Percentiles rank a stretch among this genome's conserved stretches.
These are phyloP conservation scores for Lizanozyma gosingica DNA, from an alignment of 1,139 yeast genomes.

Conservation along the genomic window DNA sequence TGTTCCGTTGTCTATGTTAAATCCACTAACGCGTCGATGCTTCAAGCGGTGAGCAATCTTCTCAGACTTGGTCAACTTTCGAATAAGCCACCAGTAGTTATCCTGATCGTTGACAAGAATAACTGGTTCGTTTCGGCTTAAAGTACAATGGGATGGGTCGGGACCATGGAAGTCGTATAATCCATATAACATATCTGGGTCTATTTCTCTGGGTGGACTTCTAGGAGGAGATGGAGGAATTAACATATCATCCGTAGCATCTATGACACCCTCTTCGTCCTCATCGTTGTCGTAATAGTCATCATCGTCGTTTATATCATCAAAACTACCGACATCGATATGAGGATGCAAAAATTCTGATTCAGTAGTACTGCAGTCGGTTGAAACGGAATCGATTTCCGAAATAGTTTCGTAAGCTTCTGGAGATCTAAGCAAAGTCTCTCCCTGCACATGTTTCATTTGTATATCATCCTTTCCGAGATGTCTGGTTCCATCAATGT, in stretches of 20 bases:
- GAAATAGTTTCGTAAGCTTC: not conserved
- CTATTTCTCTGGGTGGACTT: slow-evolving; percentile 75
- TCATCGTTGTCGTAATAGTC: slow-evolving; percentile 8
- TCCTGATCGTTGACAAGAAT: slow-evolving; percentile 78
- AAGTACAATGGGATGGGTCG: slow-evolving; percentile 85
- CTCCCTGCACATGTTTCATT: not conserved
- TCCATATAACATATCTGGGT: slow-evolving; percentile 80
- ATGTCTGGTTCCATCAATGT: slow-evolving; percentile 9
- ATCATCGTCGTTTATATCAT: slow-evolving; percentile 2
- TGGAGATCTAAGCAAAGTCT: not conserved
- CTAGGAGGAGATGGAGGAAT: slow-evolving; percentile 60
- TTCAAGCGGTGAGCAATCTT: not conserved
- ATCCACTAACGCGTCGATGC: slow-evolving; percentile 11
- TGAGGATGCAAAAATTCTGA: not conserved
- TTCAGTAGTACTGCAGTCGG: not conserved
- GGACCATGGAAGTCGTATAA: slow-evolving; percentile 84
- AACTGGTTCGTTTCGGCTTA: slow-evolving; percentile 77
- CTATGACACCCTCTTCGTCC: slow-evolving; percentile 8
- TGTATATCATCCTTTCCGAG: slow-evolving; percentile 1
- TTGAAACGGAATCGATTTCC: not conserved
- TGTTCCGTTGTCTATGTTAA: slow-evolving; percentile 11
- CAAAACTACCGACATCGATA: not conserved
- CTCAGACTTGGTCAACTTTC: slow-evolving; percentile 38
- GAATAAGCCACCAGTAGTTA: slow-evolving; percentile 94
- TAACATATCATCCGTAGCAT: slow-evolving; percentile 17